These are phyloP conservation scores for Solanum phureja DNA, from an alignment of 257 asterid species.

Conservation along the genomic window DNA sequence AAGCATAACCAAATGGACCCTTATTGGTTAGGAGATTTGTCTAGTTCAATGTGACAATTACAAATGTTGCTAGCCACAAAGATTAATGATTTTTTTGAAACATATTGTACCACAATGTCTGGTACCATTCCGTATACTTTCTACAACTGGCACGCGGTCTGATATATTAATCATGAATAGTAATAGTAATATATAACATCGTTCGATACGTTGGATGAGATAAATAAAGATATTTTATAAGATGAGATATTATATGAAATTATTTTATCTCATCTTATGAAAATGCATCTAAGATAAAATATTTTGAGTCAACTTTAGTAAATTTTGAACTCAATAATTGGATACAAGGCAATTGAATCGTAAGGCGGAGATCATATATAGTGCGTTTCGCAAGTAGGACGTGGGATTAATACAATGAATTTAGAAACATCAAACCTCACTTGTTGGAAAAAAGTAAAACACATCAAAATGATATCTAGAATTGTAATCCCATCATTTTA, in stretches of 20 bases:
- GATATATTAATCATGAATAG: neutral
- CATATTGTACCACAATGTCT: neutral
- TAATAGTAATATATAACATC: neutral
- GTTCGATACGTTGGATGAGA: too few relatives aligned
- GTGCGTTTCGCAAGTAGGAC: accelerated
- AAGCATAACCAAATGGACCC: neutral
- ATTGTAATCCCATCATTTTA: too few relatives aligned
- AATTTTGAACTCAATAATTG: neutral
- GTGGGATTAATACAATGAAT: too few relatives aligned
- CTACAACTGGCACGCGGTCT: neutral
- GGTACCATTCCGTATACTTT: neutral
- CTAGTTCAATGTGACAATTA: neutral
- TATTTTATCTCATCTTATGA: too few relatives aligned
- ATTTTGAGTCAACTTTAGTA: too few relatives aligned
- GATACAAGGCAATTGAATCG: neutral
- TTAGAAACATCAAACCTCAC: neutral
- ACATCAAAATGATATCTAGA: too few relatives aligned
- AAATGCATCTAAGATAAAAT: too few relatives aligned
- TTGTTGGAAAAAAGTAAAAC: neutral
- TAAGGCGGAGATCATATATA: too few relatives aligned
- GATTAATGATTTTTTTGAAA: neutral
- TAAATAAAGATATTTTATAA: too few relatives aligned
- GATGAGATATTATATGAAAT: too few relatives aligned
- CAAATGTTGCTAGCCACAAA: neutral
- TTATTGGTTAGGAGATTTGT: neutral